These are phyloP conservation scores for Lagenaria siceraria DNA, from an alignment of 306 rosid species.

Conservation along the genomic window DNA sequence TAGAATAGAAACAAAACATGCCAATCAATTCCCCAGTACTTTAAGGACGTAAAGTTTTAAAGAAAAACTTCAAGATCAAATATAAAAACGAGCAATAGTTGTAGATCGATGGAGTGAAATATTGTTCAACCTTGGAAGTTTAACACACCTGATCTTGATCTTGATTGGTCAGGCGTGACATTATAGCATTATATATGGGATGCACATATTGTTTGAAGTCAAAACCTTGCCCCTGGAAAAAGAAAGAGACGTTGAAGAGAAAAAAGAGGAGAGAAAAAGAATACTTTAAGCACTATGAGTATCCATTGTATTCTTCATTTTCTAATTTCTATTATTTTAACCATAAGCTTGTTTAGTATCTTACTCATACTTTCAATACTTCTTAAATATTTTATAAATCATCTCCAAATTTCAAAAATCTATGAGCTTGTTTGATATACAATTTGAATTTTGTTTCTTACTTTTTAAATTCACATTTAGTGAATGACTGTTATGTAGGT, in stretches of 20 bases:
- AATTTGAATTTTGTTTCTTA: not conserved
- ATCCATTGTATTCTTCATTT: not conserved
- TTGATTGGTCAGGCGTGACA: conserved; percentile 98
- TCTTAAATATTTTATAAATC: not conserved
- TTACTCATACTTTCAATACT: not conserved
- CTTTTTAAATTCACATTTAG: not conserved
- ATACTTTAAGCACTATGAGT: not conserved
- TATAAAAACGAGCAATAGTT: not conserved
- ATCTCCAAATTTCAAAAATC: not conserved
- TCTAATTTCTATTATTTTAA: not conserved
- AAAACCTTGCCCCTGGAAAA: conserved; percentile 49
- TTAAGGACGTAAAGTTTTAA: not conserved
- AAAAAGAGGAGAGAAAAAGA: not conserved
- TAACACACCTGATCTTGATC: conserved; percentile 97
- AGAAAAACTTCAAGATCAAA: not conserved
- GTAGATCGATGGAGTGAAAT: not conserved
- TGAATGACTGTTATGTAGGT: not conserved
- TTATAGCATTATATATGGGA: conserved; percentile 80
- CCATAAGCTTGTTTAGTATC: not conserved
- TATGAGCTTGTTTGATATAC: not conserved
- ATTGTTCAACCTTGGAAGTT: not conserved
- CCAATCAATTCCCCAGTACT: not conserved
- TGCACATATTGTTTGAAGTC: conserved; percentile 81
- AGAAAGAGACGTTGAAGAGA: not conserved
- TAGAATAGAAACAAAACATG: not conserved